These are phyloP conservation scores for Begonia loranthoides DNA, from an alignment of 306 rosid genomes.

Conservation along the genomic window DNA sequence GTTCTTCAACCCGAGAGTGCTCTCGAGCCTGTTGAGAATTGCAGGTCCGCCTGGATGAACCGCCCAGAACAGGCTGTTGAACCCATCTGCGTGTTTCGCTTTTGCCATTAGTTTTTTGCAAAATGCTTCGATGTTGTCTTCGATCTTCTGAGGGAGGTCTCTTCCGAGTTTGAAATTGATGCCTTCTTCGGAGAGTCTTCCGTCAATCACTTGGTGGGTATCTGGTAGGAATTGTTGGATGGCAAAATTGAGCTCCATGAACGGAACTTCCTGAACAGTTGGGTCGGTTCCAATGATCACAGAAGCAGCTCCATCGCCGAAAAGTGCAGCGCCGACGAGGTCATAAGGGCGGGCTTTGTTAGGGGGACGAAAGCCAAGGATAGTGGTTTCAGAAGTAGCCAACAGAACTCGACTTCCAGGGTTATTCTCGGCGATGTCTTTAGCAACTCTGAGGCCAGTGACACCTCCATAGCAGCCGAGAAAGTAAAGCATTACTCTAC, in stretches of 20 bases:
- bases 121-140: conserved; percentile 76
- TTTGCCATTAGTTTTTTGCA: conserved; percentile 55
- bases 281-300: conserved; percentile 72
- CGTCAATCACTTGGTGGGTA: conserved; percentile 69
- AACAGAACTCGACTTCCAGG: conserved; percentile 63
- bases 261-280: conserved; percentile 44
- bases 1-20: conserved; percentile 27
- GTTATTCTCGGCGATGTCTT: conserved; percentile 95
- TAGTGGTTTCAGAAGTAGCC: conserved; percentile 85
- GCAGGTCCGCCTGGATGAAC: conserved; percentile 97
- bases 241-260: conserved; percentile 68
- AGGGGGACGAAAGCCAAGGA: conserved; percentile 83
- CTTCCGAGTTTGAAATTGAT: conserved; percentile 86
- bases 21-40: conserved; percentile 64
- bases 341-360: conserved; percentile 76
- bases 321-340: conserved; percentile 96
- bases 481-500: conserved; percentile 78
- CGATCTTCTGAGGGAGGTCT: conserved; percentile 85
- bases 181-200: conserved; percentile 70
- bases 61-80: conserved; percentile 82
- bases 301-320: conserved; percentile 92
- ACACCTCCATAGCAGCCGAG: conserved; percentile 94
- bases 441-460: conserved; percentile 81
- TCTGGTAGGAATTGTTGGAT: conserved; percentile 70
- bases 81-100: conserved; percentile 19